Evolutionary conservation across 495 filamentous ascomycete species (phyloP).

Genomic region (Xylaria cubensis): DNA sequence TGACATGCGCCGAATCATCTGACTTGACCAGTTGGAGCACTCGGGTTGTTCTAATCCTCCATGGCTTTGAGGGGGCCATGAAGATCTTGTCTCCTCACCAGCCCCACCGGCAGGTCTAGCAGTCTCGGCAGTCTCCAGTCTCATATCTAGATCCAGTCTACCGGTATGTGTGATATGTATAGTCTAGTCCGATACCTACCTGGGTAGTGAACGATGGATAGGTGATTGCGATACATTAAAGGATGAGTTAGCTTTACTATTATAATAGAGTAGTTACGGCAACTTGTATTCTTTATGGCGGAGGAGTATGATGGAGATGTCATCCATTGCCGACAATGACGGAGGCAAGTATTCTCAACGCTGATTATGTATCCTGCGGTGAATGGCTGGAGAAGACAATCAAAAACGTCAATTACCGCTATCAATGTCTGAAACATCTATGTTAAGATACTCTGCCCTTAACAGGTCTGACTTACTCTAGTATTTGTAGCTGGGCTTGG

Average conservation of each 20-base stretch:
- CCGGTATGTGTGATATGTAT: no score
- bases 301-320: not conserved
- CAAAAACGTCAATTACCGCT: not conserved
- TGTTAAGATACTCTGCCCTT: no score
- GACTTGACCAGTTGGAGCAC: not conserved
- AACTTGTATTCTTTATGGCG: not conserved
- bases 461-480: not conserved
- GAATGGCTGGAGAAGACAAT: not conserved
- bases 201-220: no score
- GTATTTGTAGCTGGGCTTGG: not conserved
- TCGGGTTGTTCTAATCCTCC: no score
- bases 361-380: not conserved
- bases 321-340: not conserved
- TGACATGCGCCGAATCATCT: not conserved
- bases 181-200: no score
- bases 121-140: no score
- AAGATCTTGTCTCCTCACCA: no score
- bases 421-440: no score
- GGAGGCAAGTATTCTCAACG: not conserved
- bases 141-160: no score
- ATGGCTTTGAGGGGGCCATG: no score
- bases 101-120: no score
- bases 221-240: not conserved
- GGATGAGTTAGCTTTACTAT: not conserved
- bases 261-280: not conserved